A percentile compares a stretch with the other conserved stretches of the same genome.
phyloP scores from a whole-genome alignment of 108 stramenopile genomes.

The Pseudonitzschia multistriata region DNA sequence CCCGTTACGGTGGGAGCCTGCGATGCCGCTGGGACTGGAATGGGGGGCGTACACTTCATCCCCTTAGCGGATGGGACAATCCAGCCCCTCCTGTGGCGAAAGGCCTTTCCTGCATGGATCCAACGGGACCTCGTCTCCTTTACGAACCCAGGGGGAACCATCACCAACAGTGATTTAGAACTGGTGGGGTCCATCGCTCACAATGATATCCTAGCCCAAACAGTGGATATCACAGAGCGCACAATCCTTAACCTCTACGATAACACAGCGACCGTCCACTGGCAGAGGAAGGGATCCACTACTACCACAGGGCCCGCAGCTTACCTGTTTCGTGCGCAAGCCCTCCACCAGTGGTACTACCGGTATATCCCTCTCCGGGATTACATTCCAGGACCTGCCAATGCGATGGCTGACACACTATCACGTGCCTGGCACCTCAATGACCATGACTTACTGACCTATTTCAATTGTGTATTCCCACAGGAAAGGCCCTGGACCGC shows the following conservation, averaged over 20 bases:
- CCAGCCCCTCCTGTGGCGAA: constrained; percentile 48
- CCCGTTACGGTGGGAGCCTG: constrained; percentile 24
- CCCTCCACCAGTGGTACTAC: constrained; percentile 25
- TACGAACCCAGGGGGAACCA: constrained; percentile 31
- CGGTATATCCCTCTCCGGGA: constrained; percentile 15
- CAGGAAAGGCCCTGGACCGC: constrained; percentile 13
- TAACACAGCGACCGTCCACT: constrained; percentile 40
- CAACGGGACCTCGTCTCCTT: constrained; percentile 5
- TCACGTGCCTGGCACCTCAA: no score
- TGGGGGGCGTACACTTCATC: constrained; percentile 30
- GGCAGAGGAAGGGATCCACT: constrained; percentile 37
- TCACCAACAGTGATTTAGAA: no score
- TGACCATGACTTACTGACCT: no score
- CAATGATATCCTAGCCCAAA: constrained; percentile 35
- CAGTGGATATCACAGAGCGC: constrained; percentile 29
- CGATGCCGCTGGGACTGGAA: constrained; percentile 33
- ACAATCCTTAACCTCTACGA: constrained; percentile 26
- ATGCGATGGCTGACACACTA: background rate
- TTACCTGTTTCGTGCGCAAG: constrained; percentile 40
- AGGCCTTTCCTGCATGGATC: constrained; percentile 31
- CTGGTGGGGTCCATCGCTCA: constrained; percentile 43
- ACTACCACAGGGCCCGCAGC: constrained; percentile 31
- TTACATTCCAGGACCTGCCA: constrained; percentile 29
- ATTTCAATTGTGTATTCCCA: constrained; percentile 9
- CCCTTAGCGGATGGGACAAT: background rate